These are phyloP conservation scores for Ogataea methylovora DNA, from an alignment of 805 yeast genomes.

Conservation along the genomic window DNA sequence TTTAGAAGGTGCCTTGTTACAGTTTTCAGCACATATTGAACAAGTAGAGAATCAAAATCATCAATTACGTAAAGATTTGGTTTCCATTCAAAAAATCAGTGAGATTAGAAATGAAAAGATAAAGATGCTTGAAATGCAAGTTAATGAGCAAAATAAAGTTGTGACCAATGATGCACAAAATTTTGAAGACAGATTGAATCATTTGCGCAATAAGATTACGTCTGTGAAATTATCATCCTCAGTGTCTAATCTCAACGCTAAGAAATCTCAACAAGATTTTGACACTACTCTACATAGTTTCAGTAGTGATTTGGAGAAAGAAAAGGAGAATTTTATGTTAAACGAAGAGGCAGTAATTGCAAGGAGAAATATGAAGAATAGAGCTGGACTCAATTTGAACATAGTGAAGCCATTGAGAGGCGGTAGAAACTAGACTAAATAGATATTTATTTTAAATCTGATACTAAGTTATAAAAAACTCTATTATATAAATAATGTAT, in stretches of 20 bases:
- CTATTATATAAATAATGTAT: too few species aligned
- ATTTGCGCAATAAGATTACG: conserved; percentile 18
- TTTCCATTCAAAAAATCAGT: conserved; percentile 46
- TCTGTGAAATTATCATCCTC: conserved; percentile 12
- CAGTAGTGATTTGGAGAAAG: too few species aligned
- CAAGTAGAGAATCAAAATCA: conserved; percentile 59
- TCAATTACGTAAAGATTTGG: conserved; percentile 47
- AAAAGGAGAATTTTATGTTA: too few species aligned
- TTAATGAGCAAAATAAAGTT: conserved; percentile 42
- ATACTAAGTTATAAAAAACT: too few species aligned
- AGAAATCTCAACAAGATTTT: too few species aligned
- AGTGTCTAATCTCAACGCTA: too few species aligned
- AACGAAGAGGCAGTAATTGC: too few species aligned
- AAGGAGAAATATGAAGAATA: conserved; percentile 8
- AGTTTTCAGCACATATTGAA: conserved; percentile 47
- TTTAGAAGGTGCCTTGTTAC: conserved; percentile 51
- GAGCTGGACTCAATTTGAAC: conserved; percentile 45
- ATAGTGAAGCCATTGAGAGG: conserved; percentile 50
- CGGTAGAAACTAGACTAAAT: too few species aligned
- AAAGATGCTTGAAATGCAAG: conserved; percentile 39
- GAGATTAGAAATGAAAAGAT: conserved; percentile 53
- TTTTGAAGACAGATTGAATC: conserved; percentile 37
- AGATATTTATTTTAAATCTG: too few species aligned
- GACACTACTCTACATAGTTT: too few species aligned
- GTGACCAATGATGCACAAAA: conserved; percentile 40